These are phyloP conservation scores for Pseudocercospora musae DNA, from an alignment of 2,329 filamentous ascomycete species.

Conservation along the genomic window DNA sequence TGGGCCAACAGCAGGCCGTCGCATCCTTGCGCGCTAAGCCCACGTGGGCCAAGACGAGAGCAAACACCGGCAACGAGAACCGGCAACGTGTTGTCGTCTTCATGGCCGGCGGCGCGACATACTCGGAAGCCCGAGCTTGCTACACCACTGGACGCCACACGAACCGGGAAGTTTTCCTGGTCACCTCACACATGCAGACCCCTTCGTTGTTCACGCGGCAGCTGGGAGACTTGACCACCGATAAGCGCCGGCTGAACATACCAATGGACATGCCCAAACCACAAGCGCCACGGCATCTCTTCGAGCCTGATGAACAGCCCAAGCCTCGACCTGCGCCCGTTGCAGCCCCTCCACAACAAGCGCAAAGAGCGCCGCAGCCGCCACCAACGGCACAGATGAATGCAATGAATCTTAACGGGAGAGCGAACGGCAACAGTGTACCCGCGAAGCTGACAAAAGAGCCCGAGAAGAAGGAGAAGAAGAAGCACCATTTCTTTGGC, in stretches of 20 bases:
- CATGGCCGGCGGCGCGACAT: conserved; percentile 92
- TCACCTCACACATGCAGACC: conserved; percentile 88
- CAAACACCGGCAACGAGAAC: conserved; percentile 62
- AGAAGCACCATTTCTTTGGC: conserved; percentile 34
- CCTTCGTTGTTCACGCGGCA: conserved; percentile 80
- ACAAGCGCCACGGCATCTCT: conserved; percentile 81
- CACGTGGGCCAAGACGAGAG: conserved; percentile 83
- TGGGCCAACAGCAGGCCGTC: conserved; percentile 47
- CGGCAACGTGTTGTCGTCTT: conserved; percentile 89
- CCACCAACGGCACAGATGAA: conserved; percentile 57
- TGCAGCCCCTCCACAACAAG: conserved; percentile 15
- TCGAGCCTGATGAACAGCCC: conserved; percentile 64
- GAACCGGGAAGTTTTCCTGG: conserved; percentile 79
- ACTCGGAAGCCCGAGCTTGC: conserved; percentile 82
- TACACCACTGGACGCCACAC: conserved; percentile 76
- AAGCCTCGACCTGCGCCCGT: conserved; percentile 48
- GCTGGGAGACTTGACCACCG: conserved; percentile 71
- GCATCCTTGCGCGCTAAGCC: conserved; percentile 86
- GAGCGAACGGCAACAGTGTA: conserved; percentile 27
- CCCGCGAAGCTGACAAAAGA: conserved; percentile 54
- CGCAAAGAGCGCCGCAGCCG: conserved; percentile 19
- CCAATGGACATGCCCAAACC: conserved; percentile 76
- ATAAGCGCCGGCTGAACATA: conserved; percentile 72
- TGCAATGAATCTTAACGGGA: conserved; percentile 50
- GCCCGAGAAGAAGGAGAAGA: conserved; percentile 54